A percentile compares a stretch with the other conserved stretches of the same genome.
phyloP scores from a whole-genome alignment of 768 basidiomycete genomes.

The Tricholoma furcatifolium region DNA sequence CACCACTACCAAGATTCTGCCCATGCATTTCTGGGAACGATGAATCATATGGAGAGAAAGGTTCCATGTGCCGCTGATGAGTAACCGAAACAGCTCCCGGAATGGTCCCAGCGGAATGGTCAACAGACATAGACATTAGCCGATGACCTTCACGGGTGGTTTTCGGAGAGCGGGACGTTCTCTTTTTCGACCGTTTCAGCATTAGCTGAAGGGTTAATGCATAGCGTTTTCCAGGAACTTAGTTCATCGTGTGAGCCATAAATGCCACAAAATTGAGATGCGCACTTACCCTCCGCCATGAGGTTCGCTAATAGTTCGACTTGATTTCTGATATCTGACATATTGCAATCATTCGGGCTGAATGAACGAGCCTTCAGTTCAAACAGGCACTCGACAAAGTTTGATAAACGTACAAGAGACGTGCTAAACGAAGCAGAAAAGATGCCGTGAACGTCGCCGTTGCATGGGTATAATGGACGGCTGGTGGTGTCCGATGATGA shows the following conservation, averaged over 20 bases:
- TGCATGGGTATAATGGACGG: conserved; percentile 89
- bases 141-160: conserved; percentile 54
- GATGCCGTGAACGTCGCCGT: conserved; percentile 94
- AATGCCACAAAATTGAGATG: neutral
- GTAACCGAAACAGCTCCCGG: conserved; percentile 27
- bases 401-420: conserved; percentile 69
- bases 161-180: conserved; percentile 65
- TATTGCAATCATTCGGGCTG: conserved; percentile 83
- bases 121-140: conserved; percentile 44
- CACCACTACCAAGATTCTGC: conserved; percentile 15
- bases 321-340: conserved; percentile 67
- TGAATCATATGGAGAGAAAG: conserved; percentile 57
- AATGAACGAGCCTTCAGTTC: conserved; percentile 7
- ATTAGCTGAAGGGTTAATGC: conserved; percentile 88
- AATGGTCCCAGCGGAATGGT: conserved; percentile 30
- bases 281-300: conserved; percentile 71
- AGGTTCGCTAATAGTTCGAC: conserved; percentile 77
- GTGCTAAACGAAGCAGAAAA: conserved; percentile 80
- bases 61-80: conserved; percentile 43
- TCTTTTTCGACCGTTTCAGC: conserved; percentile 73
- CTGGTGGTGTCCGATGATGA: conserved; percentile 32
- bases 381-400: neutral
- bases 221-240: conserved; percentile 92
- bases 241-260: conserved; percentile 1
- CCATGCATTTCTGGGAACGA: conserved; percentile 31